These are phyloP conservation scores for Neonectria ditissima DNA, from an alignment of 2,329 filamentous ascomycete genomes.

Conservation along the genomic window DNA sequence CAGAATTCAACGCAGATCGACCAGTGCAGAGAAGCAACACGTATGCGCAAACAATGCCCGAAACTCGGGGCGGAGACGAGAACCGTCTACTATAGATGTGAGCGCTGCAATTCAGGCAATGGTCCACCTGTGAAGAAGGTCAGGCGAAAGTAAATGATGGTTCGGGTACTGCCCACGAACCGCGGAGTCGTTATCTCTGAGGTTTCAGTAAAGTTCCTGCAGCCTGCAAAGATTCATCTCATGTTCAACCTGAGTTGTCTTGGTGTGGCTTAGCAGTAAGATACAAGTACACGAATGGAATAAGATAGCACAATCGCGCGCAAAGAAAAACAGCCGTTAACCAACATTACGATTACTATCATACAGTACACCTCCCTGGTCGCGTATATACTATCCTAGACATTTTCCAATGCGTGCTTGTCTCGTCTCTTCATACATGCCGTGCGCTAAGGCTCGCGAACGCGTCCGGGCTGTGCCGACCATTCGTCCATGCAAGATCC, in stretches of 20 bases:
- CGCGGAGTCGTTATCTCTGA: neutral
- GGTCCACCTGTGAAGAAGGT: too few relatives aligned
- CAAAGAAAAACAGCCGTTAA: conserved; percentile 32
- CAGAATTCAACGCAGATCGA: neutral
- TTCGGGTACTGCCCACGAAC: neutral
- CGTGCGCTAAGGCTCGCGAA: conserved; percentile 80
- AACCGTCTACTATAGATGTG: neutral
- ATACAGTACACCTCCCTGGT: conserved; percentile 40
- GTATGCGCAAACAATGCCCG: neutral
- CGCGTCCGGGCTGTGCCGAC: conserved; percentile 82
- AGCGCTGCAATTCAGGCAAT: neutral
- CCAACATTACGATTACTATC: conserved; percentile 46
- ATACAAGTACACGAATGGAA: neutral
- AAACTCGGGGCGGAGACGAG: neutral
- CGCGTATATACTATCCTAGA: conserved; percentile 40
- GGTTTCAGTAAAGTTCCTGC: neutral
- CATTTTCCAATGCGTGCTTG: conserved; percentile 27
- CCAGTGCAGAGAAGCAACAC: neutral
- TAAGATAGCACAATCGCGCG: conserved; percentile 6
- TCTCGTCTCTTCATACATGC: conserved; percentile 56
- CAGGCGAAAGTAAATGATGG: neutral
- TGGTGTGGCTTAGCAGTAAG: neutral
- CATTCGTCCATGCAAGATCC: conserved; percentile 74
- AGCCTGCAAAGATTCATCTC: too few relatives aligned
- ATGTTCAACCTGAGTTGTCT: neutral